Base-by-base conservation (phyloP, 768 basidiomycete genomes). In the Amanita jacksonii region DNA sequence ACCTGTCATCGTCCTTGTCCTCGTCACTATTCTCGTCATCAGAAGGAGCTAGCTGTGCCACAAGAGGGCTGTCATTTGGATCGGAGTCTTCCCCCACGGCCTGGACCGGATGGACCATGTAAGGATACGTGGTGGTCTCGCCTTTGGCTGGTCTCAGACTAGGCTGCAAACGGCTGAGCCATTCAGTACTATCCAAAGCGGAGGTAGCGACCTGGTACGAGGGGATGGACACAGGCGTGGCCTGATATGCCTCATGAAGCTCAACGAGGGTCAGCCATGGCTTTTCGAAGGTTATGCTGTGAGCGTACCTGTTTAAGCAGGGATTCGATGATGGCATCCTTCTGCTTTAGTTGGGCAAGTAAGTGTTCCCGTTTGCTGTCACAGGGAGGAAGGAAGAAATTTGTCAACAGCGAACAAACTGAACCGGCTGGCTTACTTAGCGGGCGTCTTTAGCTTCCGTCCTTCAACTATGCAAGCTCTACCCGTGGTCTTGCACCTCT, bases 391-490 rank as follows among this genome's bases (percentile, higher is more conserved):
- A 8, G 34, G 33, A 34, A 25, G 8, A 35, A 43, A 36, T 27
- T 18, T 5, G n/a, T 30, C n/a, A 7, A 36, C 12, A 5, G 42
- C 35, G 22, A 23, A 40, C 8, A 5, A 16, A 41, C 27, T 36
- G 44, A 45, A n/a, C n/a, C n/a, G n/a, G n/a, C n/a, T n/a, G n/a
- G 77, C 86, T 76, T 61, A 90, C 87, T 88, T 90, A 49, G 86
- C 85, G 18, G 78, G 77, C 20, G 74, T 81, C 54, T 79, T 72
- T 43, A 77, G 82, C 64, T 85, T 87, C 49, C 86, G 73, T 38
- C 85, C 85, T 61, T 88, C 86, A 30, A 89, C 85, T 51, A 88
- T 78, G 58, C 87, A 90, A 33, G 77, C 69, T 61, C 87, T 82
- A 1, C 82, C 79, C 39, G 79, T 75, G 19, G 71, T 53, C 52